Evolutionary conservation across 176 grass and related monocot genomes (phyloP).

Genomic region (Elymus sibiricus): DNA sequence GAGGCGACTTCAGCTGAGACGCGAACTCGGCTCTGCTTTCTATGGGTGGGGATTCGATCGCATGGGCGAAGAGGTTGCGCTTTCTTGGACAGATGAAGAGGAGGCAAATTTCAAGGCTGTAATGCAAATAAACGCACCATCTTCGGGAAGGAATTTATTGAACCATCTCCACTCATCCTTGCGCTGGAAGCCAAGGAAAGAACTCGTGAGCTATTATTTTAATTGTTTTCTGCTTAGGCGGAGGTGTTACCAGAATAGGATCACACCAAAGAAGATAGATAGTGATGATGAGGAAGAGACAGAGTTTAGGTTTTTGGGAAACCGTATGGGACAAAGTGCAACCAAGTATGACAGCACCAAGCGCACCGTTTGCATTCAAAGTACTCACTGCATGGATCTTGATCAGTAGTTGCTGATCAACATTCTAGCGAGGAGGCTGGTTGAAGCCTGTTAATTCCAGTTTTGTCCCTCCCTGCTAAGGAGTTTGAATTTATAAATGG

Average conservation of each 20-base stretch:
- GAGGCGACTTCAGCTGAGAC: conserved; percentile 47
- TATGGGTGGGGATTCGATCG: conserved; percentile 65
- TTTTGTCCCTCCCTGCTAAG: background rate
- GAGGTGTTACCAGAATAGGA: conserved; percentile 73
- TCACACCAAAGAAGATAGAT: conserved; percentile 58
- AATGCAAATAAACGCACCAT: conserved; percentile 34
- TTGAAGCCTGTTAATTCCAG: conserved; percentile 12
- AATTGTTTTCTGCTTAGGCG: conserved; percentile 80
- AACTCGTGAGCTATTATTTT: conserved; percentile 80
- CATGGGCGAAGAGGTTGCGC: conserved; percentile 84
- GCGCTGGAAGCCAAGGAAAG: conserved; percentile 47
- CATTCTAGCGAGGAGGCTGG: background rate
- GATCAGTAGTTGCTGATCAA: conserved; percentile 41
- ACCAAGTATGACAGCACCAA: conserved; percentile 41
- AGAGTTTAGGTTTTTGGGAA: conserved; percentile 53
- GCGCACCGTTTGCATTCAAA: background rate
- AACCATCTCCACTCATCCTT: conserved; percentile 42
- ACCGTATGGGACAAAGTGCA: conserved; percentile 47
- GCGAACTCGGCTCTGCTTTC: conserved; percentile 54
- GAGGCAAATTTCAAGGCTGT: conserved; percentile 63
- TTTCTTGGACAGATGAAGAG: conserved; percentile 82
- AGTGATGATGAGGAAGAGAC: conserved; percentile 87
- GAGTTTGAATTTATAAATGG: too few relatives aligned
- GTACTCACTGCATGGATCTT: conserved; percentile 47
- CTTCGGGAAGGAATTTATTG: conserved; percentile 53